Conservation (phyloP, 2,329 filamentous ascomycete genomes). For the Elsinoe batatas region DNA sequence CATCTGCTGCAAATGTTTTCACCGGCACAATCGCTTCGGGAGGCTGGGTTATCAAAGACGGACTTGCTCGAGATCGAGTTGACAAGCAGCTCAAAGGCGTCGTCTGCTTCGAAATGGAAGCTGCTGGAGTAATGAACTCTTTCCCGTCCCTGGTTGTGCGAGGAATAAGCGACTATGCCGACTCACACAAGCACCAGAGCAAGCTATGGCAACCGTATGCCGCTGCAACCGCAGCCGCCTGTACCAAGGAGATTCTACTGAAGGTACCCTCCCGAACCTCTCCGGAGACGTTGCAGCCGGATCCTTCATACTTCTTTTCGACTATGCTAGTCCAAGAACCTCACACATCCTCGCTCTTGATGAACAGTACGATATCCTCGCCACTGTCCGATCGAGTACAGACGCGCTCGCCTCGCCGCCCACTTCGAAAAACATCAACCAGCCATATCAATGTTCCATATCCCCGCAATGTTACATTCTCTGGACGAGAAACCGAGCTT, state of each 20-base stretch:
- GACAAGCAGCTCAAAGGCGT: neutral
- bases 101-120: constrained; percentile 16
- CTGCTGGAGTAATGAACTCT: constrained; percentile 6
- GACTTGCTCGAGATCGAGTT: constrained; percentile 11
- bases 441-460: neutral
- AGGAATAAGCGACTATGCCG: constrained; percentile 13
- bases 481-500: neutral
- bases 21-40: constrained; percentile 21
- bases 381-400: no score
- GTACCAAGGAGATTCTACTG: neutral
- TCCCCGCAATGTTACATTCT: neutral
- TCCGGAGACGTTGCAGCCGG: neutral
- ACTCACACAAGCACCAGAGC: constrained; percentile 13
- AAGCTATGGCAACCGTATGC: constrained; percentile 12
- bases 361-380: neutral
- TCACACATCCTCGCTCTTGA: neutral
- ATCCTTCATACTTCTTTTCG: neutral
- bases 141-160: constrained; percentile 10
- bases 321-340: neutral
- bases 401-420: neutral
- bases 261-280: neutral
- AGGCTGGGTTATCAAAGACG: constrained; percentile 20
- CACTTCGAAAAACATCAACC: neutral
- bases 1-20: constrained; percentile 15
- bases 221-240: constrained; percentile 5